Evolutionary conservation across 257 asterid genomes (phyloP), one percentile per base, ranked within the genome.

Genomic region (Solanum medicagineum): DNA sequence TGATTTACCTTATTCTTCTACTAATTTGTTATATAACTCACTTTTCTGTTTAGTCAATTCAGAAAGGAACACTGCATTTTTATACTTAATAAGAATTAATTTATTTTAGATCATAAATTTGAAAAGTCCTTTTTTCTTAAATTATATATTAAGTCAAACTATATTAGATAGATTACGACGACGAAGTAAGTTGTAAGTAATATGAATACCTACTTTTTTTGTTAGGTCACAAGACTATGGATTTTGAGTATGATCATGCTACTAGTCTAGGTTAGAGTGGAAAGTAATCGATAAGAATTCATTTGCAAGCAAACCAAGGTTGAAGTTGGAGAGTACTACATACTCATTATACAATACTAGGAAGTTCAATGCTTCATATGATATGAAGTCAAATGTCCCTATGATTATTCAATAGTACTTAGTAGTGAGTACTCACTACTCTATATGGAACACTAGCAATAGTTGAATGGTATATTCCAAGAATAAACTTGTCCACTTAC

Each of bases 401-500:
- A 44, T 73, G 10, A 73, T 73, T 73, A 70, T 19, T 40, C 45
- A 70, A 10, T 70, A 22, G 44, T 63, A 63, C 29, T 24, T 15
- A 77, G 82, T 75, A 77, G n/a, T 53, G 22, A 80, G 65, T 81
- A 42, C n/a, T 44, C 6, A 12, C 71, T 11, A 7, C 56, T 81
- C 24, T 47, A 40, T 81, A 45, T 36, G 42, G 42, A 4, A 59
- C 85, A 81, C 75, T 81, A 81, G 42, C 16, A 75, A 57, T 55
- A 60, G 85, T 82, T 59, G 85, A 60, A 40, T 59, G 85, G 85
- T 60, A 82, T 82, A 82, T 82, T 60, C 85, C 26, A 14, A 82
- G 85, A 82, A 82, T 82, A 82, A 60, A 82, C 85, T 82, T 42
- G 59, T 62, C 85, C 85, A 81, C 70, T 81, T 14, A 81, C 55